Base-by-base conservation (phyloP, 495 filamentous ascomycete species). In the Staphylotrichum longicolle region DNA sequence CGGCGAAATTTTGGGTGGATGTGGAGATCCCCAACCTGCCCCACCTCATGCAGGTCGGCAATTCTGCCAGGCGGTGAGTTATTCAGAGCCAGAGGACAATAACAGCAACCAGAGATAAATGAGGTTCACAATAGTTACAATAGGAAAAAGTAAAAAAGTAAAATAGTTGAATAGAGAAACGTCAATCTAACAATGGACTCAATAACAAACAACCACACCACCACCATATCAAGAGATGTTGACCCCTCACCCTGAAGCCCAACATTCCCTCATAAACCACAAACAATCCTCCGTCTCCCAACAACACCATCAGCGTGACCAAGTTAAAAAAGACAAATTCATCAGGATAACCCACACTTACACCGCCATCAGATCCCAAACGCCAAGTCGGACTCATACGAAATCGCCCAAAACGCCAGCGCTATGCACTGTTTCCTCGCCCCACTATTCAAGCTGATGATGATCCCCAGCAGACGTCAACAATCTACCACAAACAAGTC, bases 51-150 rank as follows among this genome's bases (percentile, higher is more conserved):
- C 42, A 54, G 32, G n/a, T 54, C 46, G n/a, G 5, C 12, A 41
- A 32, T 73, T 67, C 62, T 71, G 69, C 70, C 69, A 30, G 69
- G 69, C 70, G 70, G 70, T 71, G 33, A 52, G 14, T 7, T 3
- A 3, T 9, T 30, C 2, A 39, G 50, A 4, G 12, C 10, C 47
- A 27, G 49, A 0, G 49, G 9, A 39, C 37, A 39, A 3, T 39
- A 39, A 1, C 6, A 39, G 42, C 42, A 12, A 44, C 20, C 33
- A 52, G 37, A 37, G 37, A 14, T 4, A 37, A n/a, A 7, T 37
- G 27, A 35, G 15, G 27, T 8, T 14, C 7, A 5, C 35, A 35
- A 35, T 32, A 2, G 4, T 7, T 4, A 35, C 49, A 51, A 51
- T 51, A 37, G 12, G 35, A 37, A 35, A 34, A 14, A 9, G 11